Percentiles rank a stretch among this genome's conserved stretches.
Evolutionary conservation across 208 protist genomes (phyloP).

Genomic region (Leishmania amazonensis): DNA sequence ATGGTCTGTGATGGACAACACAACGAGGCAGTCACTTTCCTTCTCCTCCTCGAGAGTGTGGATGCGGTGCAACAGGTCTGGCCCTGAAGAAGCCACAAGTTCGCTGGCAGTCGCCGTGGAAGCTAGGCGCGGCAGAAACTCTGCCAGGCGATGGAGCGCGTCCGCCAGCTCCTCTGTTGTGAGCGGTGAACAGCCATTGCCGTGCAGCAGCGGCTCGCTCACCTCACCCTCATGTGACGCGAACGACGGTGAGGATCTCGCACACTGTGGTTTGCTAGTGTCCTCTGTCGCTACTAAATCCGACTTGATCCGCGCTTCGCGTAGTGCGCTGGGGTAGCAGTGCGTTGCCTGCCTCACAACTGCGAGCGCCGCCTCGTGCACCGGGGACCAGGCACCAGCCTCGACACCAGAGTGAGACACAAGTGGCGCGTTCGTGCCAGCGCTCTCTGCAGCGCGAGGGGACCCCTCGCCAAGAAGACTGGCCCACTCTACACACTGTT

Average conservation of each 20-base stretch:
- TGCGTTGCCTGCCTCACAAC: conserved; percentile 20
- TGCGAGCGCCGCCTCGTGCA: conserved; percentile 23
- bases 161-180: conserved; percentile 15
- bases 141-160: conserved; percentile 12
- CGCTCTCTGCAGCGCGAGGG: background rate
- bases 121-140: conserved; percentile 19
- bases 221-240: background rate
- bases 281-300: background rate
- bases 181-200: background rate
- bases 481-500: conserved; percentile 21
- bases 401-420: background rate
- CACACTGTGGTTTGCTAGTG: background rate
- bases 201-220: background rate
- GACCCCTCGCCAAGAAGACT: conserved; percentile 8
- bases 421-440: background rate
- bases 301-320: background rate
- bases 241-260: background rate
- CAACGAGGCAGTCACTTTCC: conserved; percentile 19
- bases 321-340: conserved; percentile 16
- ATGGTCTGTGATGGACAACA: conserved; percentile 26
- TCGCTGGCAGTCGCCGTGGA: conserved; percentile 9
- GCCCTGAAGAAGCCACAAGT: conserved; percentile 4
- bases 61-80: conserved; percentile 20
- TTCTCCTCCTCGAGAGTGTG: conserved; percentile 28
- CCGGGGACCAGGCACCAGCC: background rate